phyloP scores from a whole-genome alignment of 306 rosid species.

The Leucaena leucocephala region DNA sequence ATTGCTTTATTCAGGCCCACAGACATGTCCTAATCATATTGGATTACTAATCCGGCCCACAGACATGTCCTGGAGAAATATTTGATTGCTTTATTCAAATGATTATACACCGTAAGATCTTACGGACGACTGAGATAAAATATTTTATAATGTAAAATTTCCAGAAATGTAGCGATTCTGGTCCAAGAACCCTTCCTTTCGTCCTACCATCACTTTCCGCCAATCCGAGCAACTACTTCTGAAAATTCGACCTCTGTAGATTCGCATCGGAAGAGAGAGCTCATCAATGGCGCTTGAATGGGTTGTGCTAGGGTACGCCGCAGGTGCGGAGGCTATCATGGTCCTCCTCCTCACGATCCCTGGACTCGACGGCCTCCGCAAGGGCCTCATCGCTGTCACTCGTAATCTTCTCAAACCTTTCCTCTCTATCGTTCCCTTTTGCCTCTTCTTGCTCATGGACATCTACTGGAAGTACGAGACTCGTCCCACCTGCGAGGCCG shows the following conservation, averaged over 20 bases:
- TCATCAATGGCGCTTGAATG: slow-evolving; percentile 83
- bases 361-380: slow-evolving; percentile 82
- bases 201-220: no score
- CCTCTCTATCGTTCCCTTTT: slow-evolving; percentile 86
- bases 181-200: neutral
- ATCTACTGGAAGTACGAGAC: slow-evolving; percentile 96
- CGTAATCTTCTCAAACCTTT: slow-evolving; percentile 88
- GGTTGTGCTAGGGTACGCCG: slow-evolving; percentile 94
- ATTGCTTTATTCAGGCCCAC: no score
- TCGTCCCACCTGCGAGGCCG: slow-evolving; percentile 64
- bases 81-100: no score
- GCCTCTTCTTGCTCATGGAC: slow-evolving; percentile 85
- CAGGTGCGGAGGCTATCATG: slow-evolving; percentile 93
- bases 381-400: slow-evolving; percentile 80
- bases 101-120: no score
- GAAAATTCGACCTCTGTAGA: neutral
- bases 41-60: no score
- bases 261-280: neutral
- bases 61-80: no score
- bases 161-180: neutral
- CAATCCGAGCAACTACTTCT: neutral
- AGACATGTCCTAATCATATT: no score
- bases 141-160: no score
- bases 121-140: no score
- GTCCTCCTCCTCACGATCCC: slow-evolving; percentile 86